Conservation (phyloP, 805 yeast species). For the Kuraishia hungarica region DNA sequence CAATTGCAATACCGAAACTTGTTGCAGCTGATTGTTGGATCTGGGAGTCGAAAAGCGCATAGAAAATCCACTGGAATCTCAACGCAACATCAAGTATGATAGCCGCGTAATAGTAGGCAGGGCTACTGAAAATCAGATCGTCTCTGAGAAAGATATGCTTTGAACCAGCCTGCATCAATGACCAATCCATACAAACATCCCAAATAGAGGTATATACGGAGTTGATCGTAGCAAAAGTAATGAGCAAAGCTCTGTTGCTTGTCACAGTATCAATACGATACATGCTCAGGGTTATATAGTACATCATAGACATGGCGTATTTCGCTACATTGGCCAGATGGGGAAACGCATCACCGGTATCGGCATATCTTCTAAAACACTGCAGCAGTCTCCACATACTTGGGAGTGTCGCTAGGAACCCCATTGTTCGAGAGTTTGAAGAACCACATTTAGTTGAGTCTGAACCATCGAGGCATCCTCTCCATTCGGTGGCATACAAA, state of each 20-base stretch:
- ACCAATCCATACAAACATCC: constrained; percentile 97
- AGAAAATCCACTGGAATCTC: constrained; percentile 89
- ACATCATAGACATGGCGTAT: constrained; percentile 57
- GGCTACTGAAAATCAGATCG: constrained; percentile 53
- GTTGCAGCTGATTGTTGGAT: constrained; percentile 85
- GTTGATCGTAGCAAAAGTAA: constrained; percentile 67
- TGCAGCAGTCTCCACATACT: constrained; percentile 87
- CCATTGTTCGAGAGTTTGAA: constrained; percentile 64
- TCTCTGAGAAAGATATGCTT: constrained; percentile 56
- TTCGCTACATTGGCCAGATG: constrained; percentile 86
- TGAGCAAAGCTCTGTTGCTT: constrained; percentile 47
- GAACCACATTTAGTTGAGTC: constrained; percentile 59
- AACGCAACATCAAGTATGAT: constrained; percentile 65
- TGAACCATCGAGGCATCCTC: constrained; percentile 33
- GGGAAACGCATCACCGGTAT: constrained; percentile 94
- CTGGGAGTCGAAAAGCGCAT: constrained; percentile 66
- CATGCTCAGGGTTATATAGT: constrained; percentile 65
- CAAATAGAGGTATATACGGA: constrained; percentile 64
- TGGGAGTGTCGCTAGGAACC: constrained; percentile 79
- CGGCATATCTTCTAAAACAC: constrained; percentile 84
- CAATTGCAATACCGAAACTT: constrained; percentile 73
- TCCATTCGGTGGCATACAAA: constrained; percentile 68
- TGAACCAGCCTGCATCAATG: constrained; percentile 62
- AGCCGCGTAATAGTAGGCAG: constrained; percentile 63
- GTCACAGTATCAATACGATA: constrained; percentile 55